phyloP scores from a whole-genome alignment of 495 filamentous ascomycete species.

The Hypoxylon cercidicola region DNA sequence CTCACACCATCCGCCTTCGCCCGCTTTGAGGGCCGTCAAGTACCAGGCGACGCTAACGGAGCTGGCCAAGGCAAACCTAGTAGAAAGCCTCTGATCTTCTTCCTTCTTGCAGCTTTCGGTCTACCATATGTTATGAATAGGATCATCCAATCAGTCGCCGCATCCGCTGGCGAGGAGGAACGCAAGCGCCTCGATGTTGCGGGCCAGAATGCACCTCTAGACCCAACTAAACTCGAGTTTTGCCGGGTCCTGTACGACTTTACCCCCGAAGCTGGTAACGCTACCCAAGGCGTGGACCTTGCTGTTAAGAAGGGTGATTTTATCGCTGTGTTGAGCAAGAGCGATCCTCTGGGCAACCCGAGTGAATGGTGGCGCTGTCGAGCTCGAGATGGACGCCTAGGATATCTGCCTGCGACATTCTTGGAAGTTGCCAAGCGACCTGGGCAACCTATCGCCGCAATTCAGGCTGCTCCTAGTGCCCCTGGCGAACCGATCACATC shows the following conservation, averaged over 20 bases:
- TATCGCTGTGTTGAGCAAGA: conserved; percentile 92
- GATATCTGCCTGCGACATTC: conserved; percentile 90
- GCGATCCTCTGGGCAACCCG: conserved; percentile 89
- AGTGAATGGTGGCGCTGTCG: conserved; percentile 98
- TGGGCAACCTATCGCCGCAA: conserved; percentile 55
- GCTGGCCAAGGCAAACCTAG: conserved; percentile 74
- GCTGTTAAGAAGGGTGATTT: conserved; percentile 95
- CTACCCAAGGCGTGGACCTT: conserved; percentile 81
- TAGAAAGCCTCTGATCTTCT: conserved; percentile 95
- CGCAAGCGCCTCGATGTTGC: conserved; percentile 66
- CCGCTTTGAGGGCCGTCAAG: conserved; percentile 76
- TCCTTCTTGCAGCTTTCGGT: conserved; percentile 92
- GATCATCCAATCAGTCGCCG: conserved; percentile 84
- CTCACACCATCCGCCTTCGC: conserved; percentile 92
- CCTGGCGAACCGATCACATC: conserved; percentile 55
- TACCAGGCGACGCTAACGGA: conserved; percentile 49
- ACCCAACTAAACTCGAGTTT: conserved; percentile 92
- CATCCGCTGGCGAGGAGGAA: conserved; percentile 83
- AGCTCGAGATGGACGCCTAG: conserved; percentile 88
- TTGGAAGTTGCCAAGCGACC: conserved; percentile 81
- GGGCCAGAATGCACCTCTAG: conserved; percentile 64
- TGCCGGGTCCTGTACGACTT: conserved; percentile 96
- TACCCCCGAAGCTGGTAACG: conserved; percentile 73
- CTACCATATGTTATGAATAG: conserved; percentile 96
- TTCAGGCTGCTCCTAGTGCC: conserved; percentile 64